Percentiles rank a stretch among this genome's conserved stretches.
phyloP scores from a whole-genome alignment of 2,329 filamentous ascomycete genomes.

The Bipolaris gigantea region DNA sequence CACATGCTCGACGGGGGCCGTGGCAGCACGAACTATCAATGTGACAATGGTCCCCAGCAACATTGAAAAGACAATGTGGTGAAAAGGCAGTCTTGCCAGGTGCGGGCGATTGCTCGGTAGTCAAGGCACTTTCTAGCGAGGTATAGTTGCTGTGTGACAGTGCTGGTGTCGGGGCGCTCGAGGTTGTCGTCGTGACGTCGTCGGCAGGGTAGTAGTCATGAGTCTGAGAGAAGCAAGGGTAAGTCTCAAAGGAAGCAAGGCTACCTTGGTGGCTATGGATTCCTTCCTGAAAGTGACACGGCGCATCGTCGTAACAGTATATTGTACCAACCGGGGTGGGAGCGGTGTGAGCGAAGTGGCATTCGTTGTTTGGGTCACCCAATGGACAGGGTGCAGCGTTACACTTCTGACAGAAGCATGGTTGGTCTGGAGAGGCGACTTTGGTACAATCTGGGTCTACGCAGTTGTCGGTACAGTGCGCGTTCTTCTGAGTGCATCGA shows the following conservation, averaged over 20 bases:
- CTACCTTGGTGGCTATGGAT: slow-evolving; percentile 26
- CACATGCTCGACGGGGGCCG: slow-evolving; percentile 32
- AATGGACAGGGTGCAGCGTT: slow-evolving; percentile 36
- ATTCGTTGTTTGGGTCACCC: slow-evolving; percentile 35
- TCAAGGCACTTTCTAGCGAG: slow-evolving; percentile 36
- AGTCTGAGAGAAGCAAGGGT: slow-evolving; percentile 36
- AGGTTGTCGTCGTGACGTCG: slow-evolving; percentile 28
- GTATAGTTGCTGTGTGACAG: slow-evolving; percentile 40
- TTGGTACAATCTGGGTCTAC: slow-evolving; percentile 43
- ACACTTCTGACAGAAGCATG: slow-evolving; percentile 43
- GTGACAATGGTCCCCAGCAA: slow-evolving; percentile 41
- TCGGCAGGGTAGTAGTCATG: slow-evolving; percentile 22
- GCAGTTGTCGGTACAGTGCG: slow-evolving; percentile 38
- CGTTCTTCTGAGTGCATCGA: slow-evolving; percentile 33
- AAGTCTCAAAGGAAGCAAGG: slow-evolving; percentile 32
- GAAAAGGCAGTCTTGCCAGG: slow-evolving; percentile 20
- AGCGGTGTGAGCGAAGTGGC: slow-evolving; percentile 38
- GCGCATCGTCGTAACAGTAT: slow-evolving; percentile 39
- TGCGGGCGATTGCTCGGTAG: slow-evolving; percentile 30
- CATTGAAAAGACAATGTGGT: slow-evolving; percentile 33
- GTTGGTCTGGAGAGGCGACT: slow-evolving; percentile 30
- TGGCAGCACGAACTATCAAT: slow-evolving; percentile 43
- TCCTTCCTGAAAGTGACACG: slow-evolving; percentile 40
- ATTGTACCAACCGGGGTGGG: slow-evolving; percentile 36
- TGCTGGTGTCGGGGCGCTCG: slow-evolving; percentile 32